Conservation (phyloP, 768 basidiomycete species). For the Tylopilus subfusipes region DNA sequence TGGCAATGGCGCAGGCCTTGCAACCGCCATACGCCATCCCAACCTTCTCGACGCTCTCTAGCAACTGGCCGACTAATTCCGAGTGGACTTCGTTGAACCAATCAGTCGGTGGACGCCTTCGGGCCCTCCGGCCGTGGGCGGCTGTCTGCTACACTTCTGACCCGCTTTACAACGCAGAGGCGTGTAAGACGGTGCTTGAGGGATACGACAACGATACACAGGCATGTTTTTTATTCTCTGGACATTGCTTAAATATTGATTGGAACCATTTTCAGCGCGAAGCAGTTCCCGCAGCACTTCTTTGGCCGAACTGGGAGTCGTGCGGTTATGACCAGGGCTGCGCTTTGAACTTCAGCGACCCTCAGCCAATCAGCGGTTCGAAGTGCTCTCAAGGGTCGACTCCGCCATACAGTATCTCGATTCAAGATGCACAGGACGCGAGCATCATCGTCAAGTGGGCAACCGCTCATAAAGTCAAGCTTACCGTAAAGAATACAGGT, state of each 20-base stretch:
- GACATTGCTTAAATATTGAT: background rate
- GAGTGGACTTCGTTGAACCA: constrained; percentile 14
- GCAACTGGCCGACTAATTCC: constrained; percentile 7
- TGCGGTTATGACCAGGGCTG: constrained; percentile 19
- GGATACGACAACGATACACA: constrained; percentile 13
- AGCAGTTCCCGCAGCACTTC: constrained; percentile 14
- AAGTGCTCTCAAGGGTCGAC: constrained; percentile 20
- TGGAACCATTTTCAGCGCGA: constrained; percentile 13
- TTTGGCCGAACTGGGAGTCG: constrained; percentile 25
- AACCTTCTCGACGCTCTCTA: constrained; percentile 2
- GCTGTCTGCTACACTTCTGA: constrained; percentile 21
- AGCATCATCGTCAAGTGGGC: constrained; percentile 22
- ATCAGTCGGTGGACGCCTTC: constrained; percentile 16
- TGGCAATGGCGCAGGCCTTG: background rate
- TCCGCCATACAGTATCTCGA: constrained; percentile 20
- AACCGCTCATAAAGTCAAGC: constrained; percentile 14
- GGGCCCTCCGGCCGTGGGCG: constrained; percentile 20
- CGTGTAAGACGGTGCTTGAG: constrained; percentile 12
- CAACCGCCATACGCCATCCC: constrained; percentile 11
- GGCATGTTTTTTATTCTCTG: constrained; percentile 3
- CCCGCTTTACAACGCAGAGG: constrained; percentile 11
- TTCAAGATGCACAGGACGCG: constrained; percentile 18
- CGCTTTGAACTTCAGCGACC: constrained; percentile 16
- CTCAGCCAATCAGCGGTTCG: constrained; percentile 10
- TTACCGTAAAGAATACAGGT: constrained; percentile 26